Evolutionary conservation across 129 eudicot species (phyloP).

Genomic region (Centrapalus pauciflorus): DNA sequence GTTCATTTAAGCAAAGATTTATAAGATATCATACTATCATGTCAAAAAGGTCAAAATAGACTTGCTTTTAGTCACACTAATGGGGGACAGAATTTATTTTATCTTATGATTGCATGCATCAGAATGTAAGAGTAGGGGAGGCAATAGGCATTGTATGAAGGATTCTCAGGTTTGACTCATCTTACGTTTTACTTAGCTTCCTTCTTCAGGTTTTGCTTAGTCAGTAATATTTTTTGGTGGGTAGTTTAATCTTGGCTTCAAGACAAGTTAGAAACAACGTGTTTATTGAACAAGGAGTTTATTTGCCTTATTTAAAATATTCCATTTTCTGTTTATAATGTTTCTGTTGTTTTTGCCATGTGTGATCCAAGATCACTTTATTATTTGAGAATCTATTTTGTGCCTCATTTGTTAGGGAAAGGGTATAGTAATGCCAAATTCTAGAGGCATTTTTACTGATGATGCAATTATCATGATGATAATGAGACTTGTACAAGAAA

Average conservation of each 20-base stretch:
- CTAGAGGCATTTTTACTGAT: not conserved
- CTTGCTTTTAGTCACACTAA: not conserved
- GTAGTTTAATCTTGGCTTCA: not conserved
- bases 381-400: not conserved
- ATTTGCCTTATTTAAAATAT: not conserved
- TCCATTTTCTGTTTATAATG: not conserved
- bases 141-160: not conserved
- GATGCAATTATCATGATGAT: not conserved
- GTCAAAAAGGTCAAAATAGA: not conserved
- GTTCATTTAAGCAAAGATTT: not conserved
- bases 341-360: not conserved
- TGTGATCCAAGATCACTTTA: not conserved
- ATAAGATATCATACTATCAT: not conserved
- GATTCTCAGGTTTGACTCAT: not conserved
- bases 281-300: not conserved
- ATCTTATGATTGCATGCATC: not conserved
- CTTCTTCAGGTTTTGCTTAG: not conserved
- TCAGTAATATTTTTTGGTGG: not conserved
- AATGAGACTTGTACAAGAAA: not conserved
- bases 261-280: not conserved
- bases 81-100: not conserved
- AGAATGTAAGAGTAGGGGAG: not conserved
- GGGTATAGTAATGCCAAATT: not conserved
- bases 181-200: not conserved
- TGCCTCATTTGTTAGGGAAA: not conserved